Base-by-base conservation (phyloP, 2,329 filamentous ascomycete genomes). In the Sclerotinia nivalis region DNA sequence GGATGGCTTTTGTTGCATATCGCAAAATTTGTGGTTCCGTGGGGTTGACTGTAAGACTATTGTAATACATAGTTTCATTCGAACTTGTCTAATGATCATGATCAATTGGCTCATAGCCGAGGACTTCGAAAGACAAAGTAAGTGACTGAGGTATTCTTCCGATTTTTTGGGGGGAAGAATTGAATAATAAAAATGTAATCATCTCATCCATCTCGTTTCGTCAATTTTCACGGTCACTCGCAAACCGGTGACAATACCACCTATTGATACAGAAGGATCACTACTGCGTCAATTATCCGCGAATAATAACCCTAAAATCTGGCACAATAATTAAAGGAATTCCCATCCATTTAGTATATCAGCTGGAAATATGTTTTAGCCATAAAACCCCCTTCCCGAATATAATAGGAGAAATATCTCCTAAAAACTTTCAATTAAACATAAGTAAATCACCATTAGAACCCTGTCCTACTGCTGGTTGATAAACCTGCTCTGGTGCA, bases 401-500 rank as follows among this genome's bases (percentile, higher is more conserved):
- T 52, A 43, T 37, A 25, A 40, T 52, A 52, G 31, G 47, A 65
- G 49, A 37, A 65, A 40, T 13, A 12, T 40, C n/a, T 65, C 61
- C 61, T 65, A 43, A 43, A 13, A 37, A 28, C 34, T 65, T 40
- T 65, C 61, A 65, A 65, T 65, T 65, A 69, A 69, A 69, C 54
- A 59, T 66, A 66, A 94, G 81, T 80, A 94, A 82, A 82, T 94
- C 91, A 10, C 89, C 90, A 74, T 92, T 92, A 73, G 85, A 86
- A 13, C 85, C 86, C 34, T 84, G 84, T 60, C 87, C 89, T 73
- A 87, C 86, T 34, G 88, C 86, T 18, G 89, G 89, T 78, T 92
- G 89, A 77, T 93, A 89, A 50, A 90, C 87, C 72, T 92, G 89
- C 80, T 96, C 88, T 56, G 90, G 90, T 71, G 89, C 89, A 76